Percentiles rank a stretch among this genome's conserved stretches.
These are phyloP conservation scores for Euphrasia arctica DNA, from an alignment of 305 asterid genomes.

Conservation along the genomic window DNA sequence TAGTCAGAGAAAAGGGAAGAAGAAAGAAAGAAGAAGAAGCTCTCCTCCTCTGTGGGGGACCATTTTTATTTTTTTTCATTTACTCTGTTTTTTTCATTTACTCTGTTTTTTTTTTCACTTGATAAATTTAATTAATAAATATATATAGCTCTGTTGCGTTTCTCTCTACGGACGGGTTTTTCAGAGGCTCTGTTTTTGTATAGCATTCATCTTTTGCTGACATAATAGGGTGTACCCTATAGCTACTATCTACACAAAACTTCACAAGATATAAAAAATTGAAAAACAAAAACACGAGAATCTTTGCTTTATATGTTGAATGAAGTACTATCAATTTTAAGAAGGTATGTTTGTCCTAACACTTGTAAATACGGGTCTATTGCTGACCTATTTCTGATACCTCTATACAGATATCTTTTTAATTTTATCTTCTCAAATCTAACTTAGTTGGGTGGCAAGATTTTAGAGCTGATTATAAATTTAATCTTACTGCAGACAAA, in stretches of 20 bases:
- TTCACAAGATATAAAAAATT: constrained; percentile 22
- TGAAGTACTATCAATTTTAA: constrained; percentile 41
- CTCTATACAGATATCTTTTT: not conserved
- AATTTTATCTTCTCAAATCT: constrained; percentile 7
- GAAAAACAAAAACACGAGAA: constrained; percentile 37
- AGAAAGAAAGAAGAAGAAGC: constrained; percentile 1
- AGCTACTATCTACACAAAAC: not conserved
- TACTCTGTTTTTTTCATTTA: constrained; percentile 29
- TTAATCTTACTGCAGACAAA: too few species aligned
- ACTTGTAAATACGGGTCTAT: constrained; percentile 27
- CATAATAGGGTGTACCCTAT: constrained; percentile 31
- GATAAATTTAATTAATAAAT: constrained; percentile 26
- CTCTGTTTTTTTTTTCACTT: constrained; percentile 31
- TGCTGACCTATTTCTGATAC: constrained; percentile 16
- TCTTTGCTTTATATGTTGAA: constrained; percentile 52
- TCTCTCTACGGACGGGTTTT: constrained; percentile 30
- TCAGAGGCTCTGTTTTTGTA: constrained; percentile 35
- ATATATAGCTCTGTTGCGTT: constrained; percentile 19
- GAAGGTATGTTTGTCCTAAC: constrained; percentile 48
- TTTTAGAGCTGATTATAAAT: not conserved
- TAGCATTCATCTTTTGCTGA: constrained; percentile 62
- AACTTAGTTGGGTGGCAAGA: not conserved
- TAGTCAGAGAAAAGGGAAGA: constrained; percentile 34
- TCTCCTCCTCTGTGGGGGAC: constrained; percentile 36
- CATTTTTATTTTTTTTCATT: constrained; percentile 25